phyloP scores from a whole-genome alignment of 2,329 filamentous ascomycete genomes.

The Ophiostoma perfectum region DNA sequence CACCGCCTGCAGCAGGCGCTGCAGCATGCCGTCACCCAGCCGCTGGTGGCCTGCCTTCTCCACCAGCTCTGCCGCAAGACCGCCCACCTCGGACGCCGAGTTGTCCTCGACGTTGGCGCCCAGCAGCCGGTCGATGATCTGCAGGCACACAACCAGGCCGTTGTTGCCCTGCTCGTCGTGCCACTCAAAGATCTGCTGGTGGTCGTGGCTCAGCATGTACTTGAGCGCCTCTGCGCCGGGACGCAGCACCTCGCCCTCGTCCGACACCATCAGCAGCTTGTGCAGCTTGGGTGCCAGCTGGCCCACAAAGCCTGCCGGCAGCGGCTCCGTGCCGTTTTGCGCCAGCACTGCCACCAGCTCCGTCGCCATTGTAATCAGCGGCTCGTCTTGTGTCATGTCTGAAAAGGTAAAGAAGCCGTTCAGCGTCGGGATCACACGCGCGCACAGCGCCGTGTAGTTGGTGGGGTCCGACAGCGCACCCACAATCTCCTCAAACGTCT shows the following conservation, averaged over 20 bases:
- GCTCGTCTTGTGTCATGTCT: conserved; percentile 75
- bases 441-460: conserved; percentile 71
- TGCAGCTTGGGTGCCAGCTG: conserved; percentile 83
- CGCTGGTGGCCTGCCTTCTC: conserved; percentile 91
- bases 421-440: conserved; percentile 80
- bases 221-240: conserved; percentile 81
- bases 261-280: conserved; percentile 71
- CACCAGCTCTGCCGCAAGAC: conserved; percentile 87
- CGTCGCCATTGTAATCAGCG: conserved; percentile 75
- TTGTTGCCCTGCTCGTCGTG: conserved; percentile 72
- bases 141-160: conserved; percentile 80
- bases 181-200: conserved; percentile 84
- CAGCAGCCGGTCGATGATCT: conserved; percentile 87
- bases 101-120: conserved; percentile 82
- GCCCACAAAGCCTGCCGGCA: conserved; percentile 80
- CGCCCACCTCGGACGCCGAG: conserved; percentile 91
- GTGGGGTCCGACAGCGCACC: conserved; percentile 60
- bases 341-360: conserved; percentile 77
- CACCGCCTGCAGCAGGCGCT: conserved; percentile 79
- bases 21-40: conserved; percentile 78
- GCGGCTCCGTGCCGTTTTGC: conserved; percentile 75
- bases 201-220: conserved; percentile 83
- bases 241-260: conserved; percentile 83
- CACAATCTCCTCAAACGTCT: conserved; percentile 87
- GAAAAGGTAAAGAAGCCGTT: conserved; percentile 87